A percentile compares a stretch with the other conserved stretches of the same genome.
phyloP scores from a whole-genome alignment of 768 basidiomycete genomes.

The Termitomyces heimii region DNA sequence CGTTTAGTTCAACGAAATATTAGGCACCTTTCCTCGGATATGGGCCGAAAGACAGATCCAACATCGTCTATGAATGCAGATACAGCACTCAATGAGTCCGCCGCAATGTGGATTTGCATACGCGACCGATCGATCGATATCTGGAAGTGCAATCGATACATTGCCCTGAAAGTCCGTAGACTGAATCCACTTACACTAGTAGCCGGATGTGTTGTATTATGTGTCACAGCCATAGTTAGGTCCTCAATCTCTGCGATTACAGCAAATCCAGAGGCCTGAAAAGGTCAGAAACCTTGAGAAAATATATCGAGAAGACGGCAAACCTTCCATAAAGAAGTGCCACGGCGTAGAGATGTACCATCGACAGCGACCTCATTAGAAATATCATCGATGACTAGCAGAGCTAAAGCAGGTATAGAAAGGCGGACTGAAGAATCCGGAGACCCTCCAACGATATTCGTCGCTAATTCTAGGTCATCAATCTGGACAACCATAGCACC shows the following conservation, averaged over 20 bases:
- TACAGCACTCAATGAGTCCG: constrained; percentile 65
- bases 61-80: constrained; percentile 51
- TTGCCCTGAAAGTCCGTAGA: background rate
- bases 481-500: constrained; percentile 67
- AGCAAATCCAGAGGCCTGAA: constrained; percentile 62
- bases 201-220: constrained; percentile 25
- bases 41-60: constrained; percentile 32
- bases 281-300: background rate
- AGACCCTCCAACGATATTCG: constrained; percentile 67
- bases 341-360: constrained; percentile 19
- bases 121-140: constrained; percentile 46
- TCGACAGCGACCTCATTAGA: constrained; percentile 19
- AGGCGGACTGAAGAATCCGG: constrained; percentile 48
- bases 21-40: constrained; percentile 19
- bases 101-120: constrained; percentile 65
- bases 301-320: constrained; percentile 14
- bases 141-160: constrained; percentile 25
- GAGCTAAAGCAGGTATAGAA: constrained; percentile 37
- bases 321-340: constrained; percentile 65
- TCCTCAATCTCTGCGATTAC: constrained; percentile 54
- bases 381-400: constrained; percentile 37
- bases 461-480: constrained; percentile 62
- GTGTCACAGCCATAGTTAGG: constrained; percentile 37
- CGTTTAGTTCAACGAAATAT: constrained; percentile 9
- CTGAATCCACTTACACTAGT: constrained; percentile 26